Base-by-base conservation (phyloP, 768 basidiomycete species). In the Plicaturopsis crispa region DNA sequence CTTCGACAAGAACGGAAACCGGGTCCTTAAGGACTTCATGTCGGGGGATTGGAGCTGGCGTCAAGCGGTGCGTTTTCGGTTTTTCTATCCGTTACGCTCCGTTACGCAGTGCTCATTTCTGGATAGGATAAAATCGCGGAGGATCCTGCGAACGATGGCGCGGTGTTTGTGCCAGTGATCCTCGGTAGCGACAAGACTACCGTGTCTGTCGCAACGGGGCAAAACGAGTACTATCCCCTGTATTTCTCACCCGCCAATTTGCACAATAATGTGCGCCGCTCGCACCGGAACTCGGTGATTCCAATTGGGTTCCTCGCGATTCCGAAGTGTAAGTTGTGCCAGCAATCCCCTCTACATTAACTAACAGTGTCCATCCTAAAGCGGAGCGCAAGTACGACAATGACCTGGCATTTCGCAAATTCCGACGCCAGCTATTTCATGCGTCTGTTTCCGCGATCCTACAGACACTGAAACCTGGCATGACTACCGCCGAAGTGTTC, bases 301-400 rank as follows among this genome's bases (percentile, higher is more conserved):
- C 56, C 57, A 1, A 34, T 55, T 6, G 61, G 51, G 4, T 63
- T 67, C 38, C 47, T 64, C 6, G 47, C 61, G 0, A 67, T 65
- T 19, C 57, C 62, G 2, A 66, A 65, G 45, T 46, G 62, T 65
- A 33, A 14, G 40, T 49, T 24, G 19, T 41, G 13, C 32, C 17
- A n/a, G n/a, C n/a, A n/a, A n/a, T n/a, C n/a, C n/a, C n/a, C n/a
- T n/a, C n/a, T n/a, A n/a, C n/a, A n/a, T n/a, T n/a, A 14, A 28
- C 8, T 28, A 8, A 28, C 26, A 28, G 8, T 28, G 14, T 14
- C 14, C 14, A 28, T 28, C 14, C 26, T 62, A 39, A n/a, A 40
- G 51, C 42, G 1, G 38, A 28, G 14, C 38, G 40, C 5, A 32
- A 48, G 16, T 24, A 52, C 22, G 42, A 47, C 3, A 34, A 23